Evolutionary conservation across 345 rosid species (phyloP).

Genomic region (Populus pruinosa): DNA sequence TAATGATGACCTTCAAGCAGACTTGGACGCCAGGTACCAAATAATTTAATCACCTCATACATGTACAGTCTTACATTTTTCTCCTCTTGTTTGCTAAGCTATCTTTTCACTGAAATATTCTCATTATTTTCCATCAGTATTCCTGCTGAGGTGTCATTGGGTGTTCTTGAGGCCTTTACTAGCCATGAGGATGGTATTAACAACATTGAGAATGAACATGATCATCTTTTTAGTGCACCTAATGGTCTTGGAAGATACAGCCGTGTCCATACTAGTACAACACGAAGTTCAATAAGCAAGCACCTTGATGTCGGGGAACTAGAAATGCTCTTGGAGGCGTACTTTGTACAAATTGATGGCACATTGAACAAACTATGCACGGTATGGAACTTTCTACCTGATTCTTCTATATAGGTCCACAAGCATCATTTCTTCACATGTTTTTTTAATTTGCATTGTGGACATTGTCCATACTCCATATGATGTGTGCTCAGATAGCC

Average conservation of each 20-base stretch:
- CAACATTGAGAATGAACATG: constrained; percentile 36
- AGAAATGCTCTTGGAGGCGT: constrained; percentile 98
- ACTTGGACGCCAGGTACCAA: constrained; percentile 55
- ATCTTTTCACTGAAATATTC: constrained; percentile 3
- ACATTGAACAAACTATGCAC: constrained; percentile 84
- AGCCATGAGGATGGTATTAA: constrained; percentile 40
- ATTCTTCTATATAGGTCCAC: not conserved
- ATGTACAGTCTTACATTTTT: not conserved
- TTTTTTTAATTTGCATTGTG: not conserved
- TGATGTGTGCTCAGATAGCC: not conserved
- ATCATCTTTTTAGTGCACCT: constrained; percentile 46
- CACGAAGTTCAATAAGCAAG: constrained; percentile 62
- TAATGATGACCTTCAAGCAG: constrained; percentile 47
- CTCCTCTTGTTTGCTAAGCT: not conserved
- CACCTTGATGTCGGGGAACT: constrained; percentile 82
- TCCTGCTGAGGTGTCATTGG: constrained; percentile 44
- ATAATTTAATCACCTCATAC: not conserved
- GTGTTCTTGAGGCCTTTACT: constrained; percentile 12
- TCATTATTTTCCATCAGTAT: constrained; percentile 34
- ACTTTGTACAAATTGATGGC: constrained; percentile 90
- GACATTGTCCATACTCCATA: not conserved
- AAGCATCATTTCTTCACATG: not conserved
- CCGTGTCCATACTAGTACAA: constrained; percentile 60
- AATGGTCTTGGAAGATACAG: constrained; percentile 48
- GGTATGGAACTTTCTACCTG: constrained; percentile 36